Evolutionary conservation across 768 basidiomycete species (phyloP), one percentile per base, ranked within the genome.

Genomic region (Tylopilus intermedius): DNA sequence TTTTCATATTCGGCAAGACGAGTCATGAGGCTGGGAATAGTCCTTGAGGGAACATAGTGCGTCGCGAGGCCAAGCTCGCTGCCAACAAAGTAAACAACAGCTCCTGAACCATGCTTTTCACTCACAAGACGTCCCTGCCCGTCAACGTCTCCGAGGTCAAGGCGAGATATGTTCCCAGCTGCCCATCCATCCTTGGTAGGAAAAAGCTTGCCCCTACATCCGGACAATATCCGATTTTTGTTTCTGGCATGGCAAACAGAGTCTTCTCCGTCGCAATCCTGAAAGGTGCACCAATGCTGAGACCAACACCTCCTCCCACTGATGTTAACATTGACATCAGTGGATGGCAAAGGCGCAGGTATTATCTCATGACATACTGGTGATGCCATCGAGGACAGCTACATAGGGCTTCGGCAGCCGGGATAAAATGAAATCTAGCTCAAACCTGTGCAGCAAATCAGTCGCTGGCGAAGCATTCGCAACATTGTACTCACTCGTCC

Each of bases 241-340:
- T 93, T 74, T 99, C 96, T 14, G 96, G 96, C 96, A 98, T 98
- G 6, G 93, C 87, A 67, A 97, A 90, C 1, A 79, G 53, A 0
- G 94, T 96, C 26, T 88, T 88, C 68, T 95, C 93, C 3, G 95
- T 98, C 4, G 94, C 94, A 51, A 99, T 80, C 55, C 96, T 81
- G 71, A 98, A 94, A 0, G 86, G 80, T 4, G 94, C 95, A 52
- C 86, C 80, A 10, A 86, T 81, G 37, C 82, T 76, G 45, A 99
- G 82, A 37, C 96, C 96, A 21, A 88, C 90, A 45, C 96, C 96
- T 49, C 96, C 96, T 43, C 96, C 96, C 87, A 97, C 93, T 96
- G 55, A 48, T 39, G 32, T 57, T 44, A 29, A 48, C 15, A 33
- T 40, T 4, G 45, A 55, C 38, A 43, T 50, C 45, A 51, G 49